Percentiles rank a stretch among this genome's conserved stretches.
phyloP scores from a whole-genome alignment of 208 protist species.

The Lotmaria passim region DNA sequence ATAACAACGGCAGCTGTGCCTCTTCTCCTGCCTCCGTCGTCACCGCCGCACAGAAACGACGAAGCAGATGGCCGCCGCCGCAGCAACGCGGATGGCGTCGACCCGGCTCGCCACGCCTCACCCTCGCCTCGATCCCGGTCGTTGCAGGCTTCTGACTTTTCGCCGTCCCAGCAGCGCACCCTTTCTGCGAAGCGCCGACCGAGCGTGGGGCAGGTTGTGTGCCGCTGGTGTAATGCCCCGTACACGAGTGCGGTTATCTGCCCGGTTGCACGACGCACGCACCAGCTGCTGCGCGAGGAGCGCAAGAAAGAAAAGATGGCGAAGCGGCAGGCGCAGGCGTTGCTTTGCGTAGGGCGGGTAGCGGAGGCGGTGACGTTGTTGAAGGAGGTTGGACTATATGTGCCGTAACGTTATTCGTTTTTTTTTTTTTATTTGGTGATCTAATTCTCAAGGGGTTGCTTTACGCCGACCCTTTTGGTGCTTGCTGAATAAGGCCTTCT shows the following conservation, averaged over 20 bases:
- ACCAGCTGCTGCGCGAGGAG: constrained; percentile 40
- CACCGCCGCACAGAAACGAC: too few relatives aligned
- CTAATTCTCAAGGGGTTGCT: too few relatives aligned
- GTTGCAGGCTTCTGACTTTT: not conserved
- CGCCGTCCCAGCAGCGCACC: not conserved
- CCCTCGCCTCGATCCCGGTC: not conserved
- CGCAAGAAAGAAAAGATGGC: constrained; percentile 51
- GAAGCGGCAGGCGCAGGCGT: constrained; percentile 53
- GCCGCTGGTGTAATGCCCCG: constrained; percentile 41
- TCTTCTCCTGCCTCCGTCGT: too few relatives aligned
- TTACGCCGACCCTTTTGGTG: too few relatives aligned
- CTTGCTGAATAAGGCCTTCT: too few relatives aligned
- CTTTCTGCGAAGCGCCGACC: constrained; percentile 3
- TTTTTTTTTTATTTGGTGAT: not conserved
- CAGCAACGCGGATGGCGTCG: too few relatives aligned
- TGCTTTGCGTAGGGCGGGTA: constrained; percentile 46
- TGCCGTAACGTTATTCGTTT: not conserved
- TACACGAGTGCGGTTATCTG: constrained; percentile 42
- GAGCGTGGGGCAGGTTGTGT: constrained; percentile 32
- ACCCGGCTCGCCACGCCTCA: too few relatives aligned
- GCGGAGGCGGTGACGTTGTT: constrained; percentile 51
- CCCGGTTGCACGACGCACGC: constrained; percentile 28
- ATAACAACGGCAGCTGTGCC: too few relatives aligned
- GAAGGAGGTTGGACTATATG: constrained; percentile 20
- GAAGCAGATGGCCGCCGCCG: not conserved